Conservation (phyloP, 2,329 filamentous ascomycete genomes). For the Apiospora hydei region DNA sequence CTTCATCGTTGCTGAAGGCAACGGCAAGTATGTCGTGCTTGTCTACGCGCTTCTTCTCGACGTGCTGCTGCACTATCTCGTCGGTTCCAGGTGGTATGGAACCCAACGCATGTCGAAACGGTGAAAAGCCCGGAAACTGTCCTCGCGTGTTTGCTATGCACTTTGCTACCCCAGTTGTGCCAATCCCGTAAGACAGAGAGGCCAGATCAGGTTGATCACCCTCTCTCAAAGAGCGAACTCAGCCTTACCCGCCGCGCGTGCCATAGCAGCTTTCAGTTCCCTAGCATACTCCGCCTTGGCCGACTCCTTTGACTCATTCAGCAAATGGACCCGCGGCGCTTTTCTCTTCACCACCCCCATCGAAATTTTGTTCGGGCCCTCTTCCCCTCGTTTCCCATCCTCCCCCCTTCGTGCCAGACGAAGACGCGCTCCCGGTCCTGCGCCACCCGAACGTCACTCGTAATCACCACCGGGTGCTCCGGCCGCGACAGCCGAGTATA, state of each 20-base stretch:
- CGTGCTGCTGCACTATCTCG: constrained; percentile 88
- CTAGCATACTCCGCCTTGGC: too few relatives aligned
- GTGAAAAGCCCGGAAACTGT: too few relatives aligned
- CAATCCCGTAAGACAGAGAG: too few relatives aligned
- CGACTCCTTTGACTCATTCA: neutral
- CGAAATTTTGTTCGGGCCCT: neutral
- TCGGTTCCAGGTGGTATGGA: constrained; percentile 99
- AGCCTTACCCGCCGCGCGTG: too few relatives aligned
- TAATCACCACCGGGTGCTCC: neutral
- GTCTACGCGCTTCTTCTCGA: constrained; percentile 89
- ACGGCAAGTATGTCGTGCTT: constrained; percentile 92
- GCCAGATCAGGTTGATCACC: too few relatives aligned
- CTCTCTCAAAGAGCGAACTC: too few relatives aligned
- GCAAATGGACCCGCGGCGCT: neutral
- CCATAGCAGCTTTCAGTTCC: too few relatives aligned
- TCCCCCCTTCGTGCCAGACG: neutral
- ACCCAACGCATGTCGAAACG: constrained; percentile 88
- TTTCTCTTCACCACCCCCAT: too few relatives aligned
- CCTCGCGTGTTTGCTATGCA: too few relatives aligned
- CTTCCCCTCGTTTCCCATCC: too few relatives aligned
- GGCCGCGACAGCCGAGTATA: neutral
- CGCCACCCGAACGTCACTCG: neutral
- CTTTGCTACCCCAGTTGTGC: too few relatives aligned
- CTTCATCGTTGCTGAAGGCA: constrained; percentile 90
- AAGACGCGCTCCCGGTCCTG: neutral